Evolutionary conservation across 2,329 filamentous ascomycete genomes (phyloP).

Genomic region (Penicillium sp.): DNA sequence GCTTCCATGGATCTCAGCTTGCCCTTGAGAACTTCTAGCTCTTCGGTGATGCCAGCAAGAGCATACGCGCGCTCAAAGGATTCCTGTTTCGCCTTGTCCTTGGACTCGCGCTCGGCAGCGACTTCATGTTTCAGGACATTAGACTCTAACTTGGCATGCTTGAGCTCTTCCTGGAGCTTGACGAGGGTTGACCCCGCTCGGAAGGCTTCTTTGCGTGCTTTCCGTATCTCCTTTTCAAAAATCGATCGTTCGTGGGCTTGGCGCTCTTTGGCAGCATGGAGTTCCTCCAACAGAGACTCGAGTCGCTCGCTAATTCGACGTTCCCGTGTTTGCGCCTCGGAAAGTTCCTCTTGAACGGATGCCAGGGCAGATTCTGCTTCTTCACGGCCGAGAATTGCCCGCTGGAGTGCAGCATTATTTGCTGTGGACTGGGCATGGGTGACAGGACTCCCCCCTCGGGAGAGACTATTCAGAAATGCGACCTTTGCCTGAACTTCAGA

Average conservation of each 20-base stretch:
- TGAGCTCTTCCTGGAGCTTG: conserved; percentile 56
- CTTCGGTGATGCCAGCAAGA: conserved; percentile 48
- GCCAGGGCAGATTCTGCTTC: conserved; percentile 47
- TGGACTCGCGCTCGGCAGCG: conserved; percentile 50
- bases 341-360: conserved; percentile 39
- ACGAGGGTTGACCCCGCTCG: conserved; percentile 57
- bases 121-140: conserved; percentile 57
- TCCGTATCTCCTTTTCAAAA: conserved; percentile 60
- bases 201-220: conserved; percentile 60
- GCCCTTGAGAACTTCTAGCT: conserved; percentile 47
- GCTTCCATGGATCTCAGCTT: conserved; percentile 44
- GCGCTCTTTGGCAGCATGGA: conserved; percentile 54
- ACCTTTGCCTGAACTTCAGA: conserved; percentile 53
- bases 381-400: conserved; percentile 49
- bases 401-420: conserved; percentile 47
- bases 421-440: conserved; percentile 33
- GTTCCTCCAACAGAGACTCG: conserved; percentile 53
- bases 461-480: conserved; percentile 51
- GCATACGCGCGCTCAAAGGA: conserved; percentile 52
- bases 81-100: conserved; percentile 50
- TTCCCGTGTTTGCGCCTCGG: conserved; percentile 47
- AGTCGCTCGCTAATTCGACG: conserved; percentile 49
- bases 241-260: conserved; percentile 50
- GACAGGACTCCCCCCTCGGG: conserved; percentile 36
- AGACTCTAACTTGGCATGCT: conserved; percentile 46